Base-by-base conservation (phyloP, 768 basidiomycete genomes). In the Mycena haematopus region DNA sequence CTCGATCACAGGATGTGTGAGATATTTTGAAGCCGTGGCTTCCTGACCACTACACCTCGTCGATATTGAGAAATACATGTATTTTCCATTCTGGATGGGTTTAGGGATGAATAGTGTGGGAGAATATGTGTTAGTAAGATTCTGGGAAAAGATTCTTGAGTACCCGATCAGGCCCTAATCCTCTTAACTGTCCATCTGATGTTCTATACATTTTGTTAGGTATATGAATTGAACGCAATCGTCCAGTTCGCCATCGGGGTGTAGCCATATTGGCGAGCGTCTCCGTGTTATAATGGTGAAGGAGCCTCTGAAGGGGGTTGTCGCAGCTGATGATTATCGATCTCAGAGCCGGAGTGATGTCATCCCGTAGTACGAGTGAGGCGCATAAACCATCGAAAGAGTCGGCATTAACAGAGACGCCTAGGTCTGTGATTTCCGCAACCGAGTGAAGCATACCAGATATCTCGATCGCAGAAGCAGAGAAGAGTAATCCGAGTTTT, bases 191-290 rank as follows among this genome's bases (percentile, higher is more conserved):
- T 15, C n/a, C 8, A 19, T 10, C 40, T n/a, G 14, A 42, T 11
- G 13, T n/a, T 6, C 2, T 3, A 42, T 19, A 44, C 3, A 17
- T 8, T 19, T 13, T 25, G 22, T 49, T 24, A 10, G 47, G 56
- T n/a, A 36, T 15, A 25, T 33, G 47, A n/a, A 58, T 44, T 27
- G 47, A 40, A 14, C 57, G 21, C 5, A 58, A 40, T 1, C 6
- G 36, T 29, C 57, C 49, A 51, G 25, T 27, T 44, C 47, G n/a
- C 57, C 57, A 58, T 36, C 57, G 35, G 4, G 49, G 51, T 51
- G 21, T 38, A 11, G 51, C 15, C 57, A 58, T 58, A 13, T 42
- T 27, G 25, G 31, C 7, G 14, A 58, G 19, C 13, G 21, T 6
- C 19, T 50, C 4, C 25, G 11, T 6, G 47, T 35, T 19, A 22